Evolutionary conservation across 352 stramenopile genomes (phyloP), one percentile per base, ranked within the genome.

Genomic region (Aphanomyces stellatus): DNA sequence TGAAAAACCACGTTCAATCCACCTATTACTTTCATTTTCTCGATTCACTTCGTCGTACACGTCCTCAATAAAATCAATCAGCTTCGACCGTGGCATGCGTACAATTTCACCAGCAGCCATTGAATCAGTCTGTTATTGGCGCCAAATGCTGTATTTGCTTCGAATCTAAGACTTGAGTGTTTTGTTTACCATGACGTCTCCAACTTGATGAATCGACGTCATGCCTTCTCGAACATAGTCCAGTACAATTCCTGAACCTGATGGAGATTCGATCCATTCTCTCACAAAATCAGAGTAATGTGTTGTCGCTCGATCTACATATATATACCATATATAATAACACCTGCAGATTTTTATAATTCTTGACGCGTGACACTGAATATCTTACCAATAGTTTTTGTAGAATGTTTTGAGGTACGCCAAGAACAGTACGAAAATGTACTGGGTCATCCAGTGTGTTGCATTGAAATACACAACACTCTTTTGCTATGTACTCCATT

Each of bases 391-490:
- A 53, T 53, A 22, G 17, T 30, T 22, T 53, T 53, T 53, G 24
- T 28, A 53, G 46, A 53, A 19, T 2, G 25, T 28, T 19, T 53
- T 53, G 19, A 53, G 46, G 17, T 28, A 53, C 19, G 19, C 2
- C 1, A 53, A 19, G 22, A 53, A 53, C 0, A 53, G 17, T 10
- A 28, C 22, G 24, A 53, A 53, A 28, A 53, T 53, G 24, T 53
- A 53, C 46, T 53, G 46, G 8, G 46, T 53, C 46, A 53, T 53
- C 46, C 46, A 53, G 46, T 53, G 46, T 13, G 46, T 53, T 11
- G 46, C 19, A 2, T 53, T 53, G 24, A 53, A 53, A 10, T 22
- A 8, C 1, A 53, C 46, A 53, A 53, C 46, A 19, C 46, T 53
- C 24, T 53, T 53, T 19, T 53, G 10, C 8, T 53, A 53, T 0